Base-by-base conservation (phyloP, 1,139 yeast genomes). In the Scheffersomyces cryptocercus region DNA sequence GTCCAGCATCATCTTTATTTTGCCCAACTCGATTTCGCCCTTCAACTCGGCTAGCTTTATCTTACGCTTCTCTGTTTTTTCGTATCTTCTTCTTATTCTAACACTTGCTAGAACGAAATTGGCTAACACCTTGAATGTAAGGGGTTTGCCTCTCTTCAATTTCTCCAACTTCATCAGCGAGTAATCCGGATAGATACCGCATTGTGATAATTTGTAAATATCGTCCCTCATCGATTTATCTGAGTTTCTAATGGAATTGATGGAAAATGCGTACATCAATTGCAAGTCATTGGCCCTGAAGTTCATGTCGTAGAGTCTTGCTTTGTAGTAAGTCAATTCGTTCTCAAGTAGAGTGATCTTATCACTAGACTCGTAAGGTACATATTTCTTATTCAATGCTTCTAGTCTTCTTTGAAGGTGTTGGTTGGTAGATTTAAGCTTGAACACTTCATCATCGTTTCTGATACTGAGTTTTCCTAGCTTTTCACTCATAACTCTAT, bases 81-180 rank as follows among this genome's bases (percentile, higher is more conserved):
- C 61, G 5, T 54, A 51, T 44, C 82, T 59, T 36, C 67, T 73
- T 51, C 67, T 73, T 24, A 85, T 67, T 43, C 83, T 65, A 6
- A 84, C 76, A 31, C 72, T 66, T 1, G 88, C 85, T 48, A 84
- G 61, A 5, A 84, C 88, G 48, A 76, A 70, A 45, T 70, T 67
- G 5, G 85, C 82, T 35, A 53, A 38, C 8, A 44, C 51, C 40
- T 41, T 42, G 32, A 57, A 49, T 14, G 55, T 47, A 16, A 51
- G 24, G 35, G 30, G 31, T 42, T 46, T 30, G 29, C 37, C 13
- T 35, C 40, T 37, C 14, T 38, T 45, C 34, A 41, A 15, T 33
- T 49, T 48, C 47, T 51, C 39, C 49, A 55, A 38, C 47, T 47
- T 48, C 41, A 54, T 49, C 6, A 50, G 48, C 0, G 62, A 54